Base-by-base conservation (phyloP, 495 filamentous ascomycete species). In the Xylaria flabelliformis region DNA sequence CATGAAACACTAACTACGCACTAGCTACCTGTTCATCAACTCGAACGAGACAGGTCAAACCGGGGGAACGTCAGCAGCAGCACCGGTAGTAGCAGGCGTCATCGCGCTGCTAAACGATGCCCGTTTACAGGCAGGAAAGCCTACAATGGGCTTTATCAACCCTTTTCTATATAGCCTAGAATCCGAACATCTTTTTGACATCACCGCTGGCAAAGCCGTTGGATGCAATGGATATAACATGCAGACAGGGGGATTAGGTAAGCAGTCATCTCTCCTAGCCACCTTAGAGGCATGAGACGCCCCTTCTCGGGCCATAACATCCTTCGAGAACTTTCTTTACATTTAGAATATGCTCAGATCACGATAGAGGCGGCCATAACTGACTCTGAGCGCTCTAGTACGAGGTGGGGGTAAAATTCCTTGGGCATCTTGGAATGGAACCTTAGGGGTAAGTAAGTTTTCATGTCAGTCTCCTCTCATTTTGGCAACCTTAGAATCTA, bases 91-190 rank as follows among this genome's bases (percentile, higher is more conserved):
- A 42, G 85, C 87, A 0, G 89, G 84, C 24, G 75, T 93, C 46
- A 76, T 94, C 24, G 83, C 84, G 0, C 82, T 92, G 29, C 83
- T 94, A 41, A 93, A 93, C 74, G 89, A 90, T 74, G 90, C 88
- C 1, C 84, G 89, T 2, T 76, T 90, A 12, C 76, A 83, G 0
- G 81, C 78, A 19, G 85, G 86, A 17, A 79, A 86, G 74, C 79
- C 86, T 1, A 76, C 85, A 0, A 78, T 93, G 69, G 91, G 91
- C 0, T 93, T 91, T 81, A 76, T 92, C 26, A 93, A 94, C 76
- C 91, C 90, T 0, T 91, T 87, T 85, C 73, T 94, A 34, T 94
- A 93, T 78, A 78, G 78, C 26, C 75, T 72, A 8, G 89, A 83
- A 13, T 72, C 77, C 53, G 42, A 74, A 8, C 88, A 80, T 0